These are phyloP conservation scores for Fusarium temperatum DNA, from an alignment of 2,329 filamentous ascomycete genomes.

Conservation along the genomic window DNA sequence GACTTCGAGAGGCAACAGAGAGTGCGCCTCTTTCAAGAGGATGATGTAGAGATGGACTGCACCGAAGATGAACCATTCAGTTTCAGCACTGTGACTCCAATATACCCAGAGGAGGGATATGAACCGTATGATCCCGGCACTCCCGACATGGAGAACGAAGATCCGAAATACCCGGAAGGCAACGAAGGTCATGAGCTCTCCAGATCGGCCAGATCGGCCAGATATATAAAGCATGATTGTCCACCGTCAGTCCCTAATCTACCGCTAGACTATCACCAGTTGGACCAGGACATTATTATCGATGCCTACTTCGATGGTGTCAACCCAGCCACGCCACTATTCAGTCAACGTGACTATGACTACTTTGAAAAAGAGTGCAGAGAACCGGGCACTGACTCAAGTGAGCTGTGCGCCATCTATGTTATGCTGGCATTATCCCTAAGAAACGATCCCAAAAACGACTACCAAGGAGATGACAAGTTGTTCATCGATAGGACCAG, in stretches of 20 bases:
- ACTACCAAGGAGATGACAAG: background rate
- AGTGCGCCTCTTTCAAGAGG: background rate
- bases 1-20: too few relatives aligned
- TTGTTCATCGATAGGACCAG: background rate
- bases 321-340: background rate
- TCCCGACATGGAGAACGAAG: too few relatives aligned
- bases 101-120: too few relatives aligned
- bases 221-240: too few relatives aligned
- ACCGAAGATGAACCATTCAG: background rate
- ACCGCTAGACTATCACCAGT: too few relatives aligned
- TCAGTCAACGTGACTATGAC: background rate
- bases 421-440: conserved; percentile 16
- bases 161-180: too few relatives aligned
- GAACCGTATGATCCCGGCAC: too few relatives aligned
- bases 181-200: too few relatives aligned
- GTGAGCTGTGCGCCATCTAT: background rate
- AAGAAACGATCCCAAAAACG: background rate
- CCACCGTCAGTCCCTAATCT: background rate
- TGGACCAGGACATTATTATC: background rate
- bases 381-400: background rate
- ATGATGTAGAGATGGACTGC: background rate
- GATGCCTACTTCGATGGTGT: background rate
- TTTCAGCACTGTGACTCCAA: background rate
- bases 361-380: background rate
- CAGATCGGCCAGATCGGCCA: too few relatives aligned